phyloP scores from a whole-genome alignment of 2,329 filamentous ascomycete species.

The Zasmidium angulare region DNA sequence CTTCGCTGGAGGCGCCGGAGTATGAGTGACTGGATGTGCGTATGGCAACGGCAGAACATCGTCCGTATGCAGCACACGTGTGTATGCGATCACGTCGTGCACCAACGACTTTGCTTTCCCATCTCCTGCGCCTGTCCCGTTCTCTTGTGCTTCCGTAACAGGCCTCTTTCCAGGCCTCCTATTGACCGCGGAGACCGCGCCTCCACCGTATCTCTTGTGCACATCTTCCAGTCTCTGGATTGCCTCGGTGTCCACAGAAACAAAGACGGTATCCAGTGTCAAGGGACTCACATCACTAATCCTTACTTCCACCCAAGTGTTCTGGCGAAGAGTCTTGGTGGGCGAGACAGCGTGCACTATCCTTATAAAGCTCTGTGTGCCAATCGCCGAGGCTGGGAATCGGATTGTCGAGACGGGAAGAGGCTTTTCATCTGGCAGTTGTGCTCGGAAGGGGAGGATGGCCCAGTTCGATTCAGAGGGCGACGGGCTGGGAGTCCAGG shows the following conservation, averaged over 20 bases:
- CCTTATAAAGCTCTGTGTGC: constrained; percentile 76
- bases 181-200: constrained; percentile 41
- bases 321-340: constrained; percentile 70
- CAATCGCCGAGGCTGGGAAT: constrained; percentile 69
- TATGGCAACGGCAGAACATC: constrained; percentile 78
- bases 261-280: constrained; percentile 79
- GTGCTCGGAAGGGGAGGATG: constrained; percentile 68
- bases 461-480: constrained; percentile 74
- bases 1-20: constrained; percentile 78
- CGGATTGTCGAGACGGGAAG: constrained; percentile 76
- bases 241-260: constrained; percentile 78
- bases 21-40: constrained; percentile 84
- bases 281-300: constrained; percentile 79
- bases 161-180: constrained; percentile 27
- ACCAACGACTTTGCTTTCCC: constrained; percentile 44
- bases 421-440: constrained; percentile 53
- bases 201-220: constrained; percentile 76
- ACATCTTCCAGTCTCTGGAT: constrained; percentile 78
- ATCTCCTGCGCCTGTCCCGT: constrained; percentile 17
- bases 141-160: constrained; percentile 15
- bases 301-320: constrained; percentile 78
- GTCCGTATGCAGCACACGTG: constrained; percentile 78
- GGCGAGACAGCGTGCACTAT: constrained; percentile 69
- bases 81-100: constrained; percentile 69
- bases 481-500: constrained; percentile 62